A percentile compares a stretch with the other conserved stretches of the same genome.
Conservation (phyloP, 352 stramenopile species). For the Aphanomyces astaci region DNA sequence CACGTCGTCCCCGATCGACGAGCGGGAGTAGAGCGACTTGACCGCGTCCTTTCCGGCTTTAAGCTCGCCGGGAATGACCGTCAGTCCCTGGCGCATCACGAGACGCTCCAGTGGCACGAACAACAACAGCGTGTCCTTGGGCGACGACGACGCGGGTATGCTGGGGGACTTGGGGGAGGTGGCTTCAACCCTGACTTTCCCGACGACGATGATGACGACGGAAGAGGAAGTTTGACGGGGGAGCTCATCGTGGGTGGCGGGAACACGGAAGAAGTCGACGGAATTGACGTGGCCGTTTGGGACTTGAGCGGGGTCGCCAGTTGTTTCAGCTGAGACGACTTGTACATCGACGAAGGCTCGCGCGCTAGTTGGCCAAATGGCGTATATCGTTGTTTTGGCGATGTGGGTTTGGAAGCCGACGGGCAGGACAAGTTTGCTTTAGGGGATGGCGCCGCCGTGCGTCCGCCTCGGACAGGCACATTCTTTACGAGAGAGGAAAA, state of each 20-base stretch:
- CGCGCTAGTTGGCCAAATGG: slow-evolving; percentile 8
- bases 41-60: slow-evolving; percentile 60
- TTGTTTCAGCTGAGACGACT: slow-evolving; percentile 14
- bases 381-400: slow-evolving; percentile 23
- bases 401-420: neutral
- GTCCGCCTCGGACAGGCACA: neutral
- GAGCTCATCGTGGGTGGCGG: neutral
- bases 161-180: slow-evolving; percentile 26
- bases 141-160: neutral
- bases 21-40: slow-evolving; percentile 72
- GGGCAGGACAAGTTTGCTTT: neutral
- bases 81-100: slow-evolving; percentile 34
- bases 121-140: slow-evolving; percentile 35
- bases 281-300: too few relatives aligned
- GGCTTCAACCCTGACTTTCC: neutral
- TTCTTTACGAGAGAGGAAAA: neutral
- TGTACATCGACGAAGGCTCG: slow-evolving; percentile 7
- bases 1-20: slow-evolving; percentile 49
- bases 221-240: slow-evolving; percentile 18
- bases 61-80: slow-evolving; percentile 46
- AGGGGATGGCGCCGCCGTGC: neutral
- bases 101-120: slow-evolving; percentile 57
- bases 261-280: neutral
- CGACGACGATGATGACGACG: neutral
- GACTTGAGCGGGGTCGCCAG: neutral